Conservation (phyloP, 306 rosid species). For the Argentina anserina region DNA sequence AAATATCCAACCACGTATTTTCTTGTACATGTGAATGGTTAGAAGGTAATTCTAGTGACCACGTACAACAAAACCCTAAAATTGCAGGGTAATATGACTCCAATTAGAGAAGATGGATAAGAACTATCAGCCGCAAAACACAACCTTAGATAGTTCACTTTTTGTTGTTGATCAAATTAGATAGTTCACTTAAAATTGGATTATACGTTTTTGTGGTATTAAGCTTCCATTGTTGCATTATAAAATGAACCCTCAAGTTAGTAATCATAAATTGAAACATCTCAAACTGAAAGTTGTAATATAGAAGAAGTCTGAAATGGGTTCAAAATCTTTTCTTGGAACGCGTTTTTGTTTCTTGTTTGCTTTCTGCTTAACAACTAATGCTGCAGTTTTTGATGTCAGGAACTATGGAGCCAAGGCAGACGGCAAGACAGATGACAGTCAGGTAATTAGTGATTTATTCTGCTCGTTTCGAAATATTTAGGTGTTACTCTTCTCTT, state of each 20-base stretch:
- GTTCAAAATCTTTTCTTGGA: slow-evolving; percentile 2
- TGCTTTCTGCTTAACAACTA: neutral
- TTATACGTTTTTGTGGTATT: slow-evolving; percentile 18
- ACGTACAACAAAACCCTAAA: neutral
- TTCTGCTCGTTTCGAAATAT: neutral
- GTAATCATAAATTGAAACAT: neutral
- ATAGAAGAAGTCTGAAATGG: slow-evolving; percentile 19
- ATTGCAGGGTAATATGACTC: neutral
- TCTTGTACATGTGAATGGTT: slow-evolving; percentile 15
- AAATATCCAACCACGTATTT: slow-evolving; percentile 6
- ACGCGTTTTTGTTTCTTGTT: slow-evolving; percentile 13
- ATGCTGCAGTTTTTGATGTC: slow-evolving; percentile 27
- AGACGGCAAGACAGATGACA: slow-evolving; percentile 31
- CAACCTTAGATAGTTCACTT: slow-evolving; percentile 17
- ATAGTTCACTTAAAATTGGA: slow-evolving; percentile 27
- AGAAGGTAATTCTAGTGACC: slow-evolving; percentile 11
- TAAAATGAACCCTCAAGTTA: neutral
- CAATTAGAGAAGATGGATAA: neutral
- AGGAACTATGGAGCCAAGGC: slow-evolving; percentile 34
- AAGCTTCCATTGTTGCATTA: neutral
- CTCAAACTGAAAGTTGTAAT: neutral
- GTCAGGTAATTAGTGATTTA: slow-evolving; percentile 15
- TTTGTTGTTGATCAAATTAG: too few species aligned
- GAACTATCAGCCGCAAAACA: neutral
- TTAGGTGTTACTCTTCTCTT: neutral